Base-by-base conservation (phyloP, 2,329 filamentous ascomycete genomes). In the Knoxdaviesia capensis region DNA sequence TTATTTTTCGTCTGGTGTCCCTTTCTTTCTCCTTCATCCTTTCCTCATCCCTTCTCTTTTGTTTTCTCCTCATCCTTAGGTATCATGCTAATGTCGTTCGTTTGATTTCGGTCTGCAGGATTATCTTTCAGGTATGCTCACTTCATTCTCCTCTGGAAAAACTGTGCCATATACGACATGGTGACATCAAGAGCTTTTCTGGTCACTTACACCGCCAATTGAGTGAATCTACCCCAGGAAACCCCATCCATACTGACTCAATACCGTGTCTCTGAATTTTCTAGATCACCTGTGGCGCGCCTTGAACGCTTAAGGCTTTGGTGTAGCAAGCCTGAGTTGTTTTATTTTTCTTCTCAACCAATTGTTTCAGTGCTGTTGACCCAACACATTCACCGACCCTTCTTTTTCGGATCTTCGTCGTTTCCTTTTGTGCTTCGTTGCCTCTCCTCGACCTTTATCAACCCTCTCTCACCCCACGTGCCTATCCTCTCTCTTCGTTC, bases 41-140 rank as follows among this genome's bases (percentile, higher is more conserved):
- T 20, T 20, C 20, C 20, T 20, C 20, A 3, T 20, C 20, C 20
- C 20, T 3, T 20, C 20, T 20, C 20, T 20, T 20, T 20, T 20
- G 20, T 20, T 20, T 20, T 20, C 2, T 20, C 20, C 20, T 20
- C 20, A 20, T 20, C 20, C 20, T 20, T 20, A 20, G 20, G 20
- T 20, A 20, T 20, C 20, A 20, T 20, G 20, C 20, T 20, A 20
- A 20, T 20, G 20, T 20, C 20, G 3, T 20, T 20, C 20, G 20
- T 20, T 20, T 20, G 3, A 20, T 20, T 50, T 46, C 47, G 34
- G 9, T 35, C 49, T 50, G 44, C 54, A 80, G 77, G 77, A 81
- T 70, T 81, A 81, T 71, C 72, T 81, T 63, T 81, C 77, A 74
- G 77, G 77, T 80, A 62, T 55, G 71, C 62, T 28, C 38, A 48